Evolutionary conservation across 2,329 filamentous ascomycete genomes (phyloP), one percentile per base, ranked within the genome.

Genomic region (Sphaceloma murrayae): DNA sequence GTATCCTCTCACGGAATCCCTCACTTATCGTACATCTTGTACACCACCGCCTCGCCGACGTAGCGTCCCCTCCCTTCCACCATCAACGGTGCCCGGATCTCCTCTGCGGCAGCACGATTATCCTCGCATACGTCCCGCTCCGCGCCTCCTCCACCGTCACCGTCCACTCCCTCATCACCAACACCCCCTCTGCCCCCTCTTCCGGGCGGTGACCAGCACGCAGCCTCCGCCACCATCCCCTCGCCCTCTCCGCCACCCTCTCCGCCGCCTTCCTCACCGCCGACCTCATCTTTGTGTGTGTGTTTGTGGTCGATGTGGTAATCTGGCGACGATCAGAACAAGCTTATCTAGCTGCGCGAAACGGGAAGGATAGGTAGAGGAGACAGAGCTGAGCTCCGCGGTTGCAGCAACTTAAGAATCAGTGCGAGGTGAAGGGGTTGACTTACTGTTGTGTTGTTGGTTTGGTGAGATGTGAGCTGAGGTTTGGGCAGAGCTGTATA

Each of bases 401-500:
- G n/a, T n/a, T n/a, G n/a, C n/a, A 26, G 34, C 10, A 13, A n/a
- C 27, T 38, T 19, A 19, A 22, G 19, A 13, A 31, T 4, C 4
- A 27, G 24, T 18, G 4, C 14, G 18, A 17, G 31, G 31, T 34
- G 31, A 40, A 22, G 24, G 13, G 24, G 10, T 11, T 6, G 7
- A 40, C 36, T 30, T 19, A 40, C 36, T 11, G 24, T 27, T 13
- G 19, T 40, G 36, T 22, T 16, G 22, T 13, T 27, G 36, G 18
- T 19, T 16, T 40, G 13, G 36, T 13, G 30, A 19, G n/a, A 10
- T 1, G 7, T 29, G 24, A 16, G 27, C 19, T 14, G 24, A 30
- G 22, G n/a, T 13, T 10, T 30, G 17, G 22, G 36, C 36, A 16
- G 24, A 40, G 36, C 22, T 40, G 24, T 19, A 40, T 40, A 40